Evolutionary conservation across 805 yeast genomes (phyloP).

Genomic region (Candida morakotiae): DNA sequence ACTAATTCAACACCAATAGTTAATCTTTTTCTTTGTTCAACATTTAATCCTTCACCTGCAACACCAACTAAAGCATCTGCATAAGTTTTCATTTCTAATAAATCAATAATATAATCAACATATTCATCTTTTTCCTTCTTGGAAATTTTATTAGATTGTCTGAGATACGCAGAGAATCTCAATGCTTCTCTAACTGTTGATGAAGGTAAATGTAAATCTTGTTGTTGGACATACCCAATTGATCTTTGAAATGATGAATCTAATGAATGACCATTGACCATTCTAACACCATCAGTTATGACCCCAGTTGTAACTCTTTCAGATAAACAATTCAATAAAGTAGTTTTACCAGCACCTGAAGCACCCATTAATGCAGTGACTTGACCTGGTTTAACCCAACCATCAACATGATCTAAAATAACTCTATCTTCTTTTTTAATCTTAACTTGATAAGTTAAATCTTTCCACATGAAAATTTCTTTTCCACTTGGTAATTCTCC

Average conservation of each 20-base stretch:
- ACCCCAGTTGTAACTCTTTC: constrained; percentile 37
- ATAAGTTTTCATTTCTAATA: constrained; percentile 64
- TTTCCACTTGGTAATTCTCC: constrained; percentile 8
- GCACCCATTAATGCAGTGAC: constrained; percentile 80
- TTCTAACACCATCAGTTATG: constrained; percentile 43
- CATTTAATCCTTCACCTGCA: constrained; percentile 58
- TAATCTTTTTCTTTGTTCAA: constrained; percentile 38
- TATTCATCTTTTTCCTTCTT: constrained; percentile 56
- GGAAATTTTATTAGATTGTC: constrained; percentile 61
- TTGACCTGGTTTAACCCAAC: constrained; percentile 76
- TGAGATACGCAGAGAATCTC: constrained; percentile 62
- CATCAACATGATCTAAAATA: constrained; percentile 41
- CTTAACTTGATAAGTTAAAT: constrained; percentile 33
- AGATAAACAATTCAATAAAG: constrained; percentile 65
- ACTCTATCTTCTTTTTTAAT: constrained; percentile 32
- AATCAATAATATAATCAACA: constrained; percentile 61
- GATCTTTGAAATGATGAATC: constrained; percentile 66
- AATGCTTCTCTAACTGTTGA: constrained; percentile 73
- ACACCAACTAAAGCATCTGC: constrained; percentile 81
- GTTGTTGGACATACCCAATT: constrained; percentile 80
- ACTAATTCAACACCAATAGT: constrained; percentile 26
- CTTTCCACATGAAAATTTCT: constrained; percentile 37
- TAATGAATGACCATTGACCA: constrained; percentile 63
- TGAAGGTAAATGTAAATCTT: constrained; percentile 67
- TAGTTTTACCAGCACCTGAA: constrained; percentile 83